Conservation (phyloP, 495 filamentous ascomycete genomes). For the Daldinia bambusicola region DNA sequence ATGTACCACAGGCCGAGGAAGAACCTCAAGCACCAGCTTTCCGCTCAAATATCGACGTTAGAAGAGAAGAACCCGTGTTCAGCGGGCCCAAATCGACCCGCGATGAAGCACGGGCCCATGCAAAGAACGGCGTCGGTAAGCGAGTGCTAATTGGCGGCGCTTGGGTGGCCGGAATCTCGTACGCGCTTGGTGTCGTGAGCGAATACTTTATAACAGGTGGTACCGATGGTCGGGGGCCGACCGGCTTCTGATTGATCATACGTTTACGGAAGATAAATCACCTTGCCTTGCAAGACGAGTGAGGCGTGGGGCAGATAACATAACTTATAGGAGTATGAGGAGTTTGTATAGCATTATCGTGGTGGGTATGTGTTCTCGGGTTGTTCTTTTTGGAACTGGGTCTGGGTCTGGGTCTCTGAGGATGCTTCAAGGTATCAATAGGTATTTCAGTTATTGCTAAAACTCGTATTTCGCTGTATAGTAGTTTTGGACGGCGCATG, state of each 20-base stretch:
- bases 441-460: constrained; percentile 24
- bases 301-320: not conserved
- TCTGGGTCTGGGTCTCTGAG: constrained; percentile 14
- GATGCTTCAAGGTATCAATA: constrained; percentile 21
- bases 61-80: constrained; percentile 67
- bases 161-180: constrained; percentile 70
- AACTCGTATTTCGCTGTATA: constrained; percentile 28
- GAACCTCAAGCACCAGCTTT: constrained; percentile 46
- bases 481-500: constrained; percentile 20
- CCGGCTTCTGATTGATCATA: constrained; percentile 56
- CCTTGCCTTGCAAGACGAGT: not conserved
- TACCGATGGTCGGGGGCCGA: constrained; percentile 61
- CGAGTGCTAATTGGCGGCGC: constrained; percentile 66
- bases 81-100: constrained; percentile 54
- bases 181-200: constrained; percentile 73
- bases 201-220: constrained; percentile 74
- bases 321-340: constrained; percentile 25
- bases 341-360: constrained; percentile 26
- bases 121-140: constrained; percentile 55
- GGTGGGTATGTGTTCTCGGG: constrained; percentile 5
- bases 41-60: constrained; percentile 60
- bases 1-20: constrained; percentile 51
- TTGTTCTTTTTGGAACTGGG: constrained; percentile 16
- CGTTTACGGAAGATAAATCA: not conserved
- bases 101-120: constrained; percentile 44